Base-by-base conservation (phyloP, 352 stramenopile genomes). In the Phytophthora pistaciae region DNA sequence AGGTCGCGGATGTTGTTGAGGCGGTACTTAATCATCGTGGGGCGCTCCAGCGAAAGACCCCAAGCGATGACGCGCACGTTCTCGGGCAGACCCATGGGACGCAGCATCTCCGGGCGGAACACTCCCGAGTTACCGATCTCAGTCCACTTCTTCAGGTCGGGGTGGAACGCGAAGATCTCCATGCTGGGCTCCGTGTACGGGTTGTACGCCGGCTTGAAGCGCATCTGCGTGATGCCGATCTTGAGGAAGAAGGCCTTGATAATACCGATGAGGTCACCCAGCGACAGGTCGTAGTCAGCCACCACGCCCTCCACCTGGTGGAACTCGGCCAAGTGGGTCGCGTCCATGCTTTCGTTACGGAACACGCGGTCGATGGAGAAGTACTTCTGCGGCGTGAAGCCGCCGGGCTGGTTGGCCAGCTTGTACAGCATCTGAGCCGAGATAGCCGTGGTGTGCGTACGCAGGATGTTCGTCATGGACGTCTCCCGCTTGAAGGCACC, bases 181-280 rank as follows among this genome's bases (percentile, higher is more conserved):
- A 99, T 99, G 40, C 91, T 99, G 20, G 98, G 98, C 86, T 99
- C 98, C 50, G 98, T 99, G 91, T 99, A 99, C 36, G 98, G 98
- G 83, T 99, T 99, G 89, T 99, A 99, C 25, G 98, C 98, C 18
- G 98, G 98, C 88, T 99, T 99, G 93, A 99, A 99, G 80, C 98
- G 97, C 77, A 99, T 95, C 82, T 99, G 85, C 31, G 94, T 98
- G 75, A 98, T 99, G 56, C 94, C 94, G 40, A 98, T 99, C 79
- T 99, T 99, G 57, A 97, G 88, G 87, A 99, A 99, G 88, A 99
- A 99, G n/a, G 98, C 98, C 78, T 99, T 96, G 84, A 99, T 99
- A 29, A 98, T 97, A 61, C 98, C 98, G 74, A 99, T 99, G 65
- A 99, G 90, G 78, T 99, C 97, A 63, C 97, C 98, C 11, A 99